Percentiles rank a stretch among this genome's conserved stretches.
These are phyloP conservation scores for Colletotrichum melonis DNA, from an alignment of 2,329 filamentous ascomycete species.

Conservation along the genomic window DNA sequence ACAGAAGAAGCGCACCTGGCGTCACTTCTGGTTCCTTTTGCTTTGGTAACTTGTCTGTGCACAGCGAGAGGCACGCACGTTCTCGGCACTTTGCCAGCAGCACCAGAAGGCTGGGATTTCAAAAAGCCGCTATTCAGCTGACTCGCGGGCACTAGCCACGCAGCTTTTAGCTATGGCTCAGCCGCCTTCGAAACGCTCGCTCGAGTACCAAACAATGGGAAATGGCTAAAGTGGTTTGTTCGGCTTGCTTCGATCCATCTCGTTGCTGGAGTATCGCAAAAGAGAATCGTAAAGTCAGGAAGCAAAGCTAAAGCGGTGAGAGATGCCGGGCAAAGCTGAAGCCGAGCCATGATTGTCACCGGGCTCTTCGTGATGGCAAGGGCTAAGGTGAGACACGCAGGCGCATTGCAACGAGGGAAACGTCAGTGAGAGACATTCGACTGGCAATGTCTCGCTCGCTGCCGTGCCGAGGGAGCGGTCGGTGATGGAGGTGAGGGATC, in stretches of 20 bases:
- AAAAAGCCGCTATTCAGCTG: not conserved
- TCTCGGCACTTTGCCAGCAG: slow-evolving; percentile 19
- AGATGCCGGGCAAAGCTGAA: slow-evolving; percentile 8
- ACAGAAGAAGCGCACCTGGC: not conserved
- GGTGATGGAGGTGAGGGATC: slow-evolving; percentile 22
- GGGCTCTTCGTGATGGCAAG: not conserved
- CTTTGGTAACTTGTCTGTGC: not conserved
- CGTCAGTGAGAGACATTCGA: slow-evolving; percentile 16
- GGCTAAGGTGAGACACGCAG: slow-evolving; percentile 3
- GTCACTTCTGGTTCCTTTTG: not conserved
- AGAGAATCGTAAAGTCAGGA: not conserved
- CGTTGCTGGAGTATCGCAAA: not conserved
- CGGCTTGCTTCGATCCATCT: not conserved
- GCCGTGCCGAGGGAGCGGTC: slow-evolving; percentile 21
- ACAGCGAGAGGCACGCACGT: slow-evolving; percentile 5
- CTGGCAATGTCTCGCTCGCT: slow-evolving; percentile 23
- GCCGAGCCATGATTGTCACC: not conserved
- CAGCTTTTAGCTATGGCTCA: not conserved
- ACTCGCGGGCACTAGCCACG: slow-evolving; percentile 17
- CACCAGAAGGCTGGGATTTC: slow-evolving; percentile 14
- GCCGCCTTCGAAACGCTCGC: slow-evolving; percentile 21
- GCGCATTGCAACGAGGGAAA: slow-evolving; percentile 8
- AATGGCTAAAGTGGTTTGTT: not conserved
- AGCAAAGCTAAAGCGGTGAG: not conserved
- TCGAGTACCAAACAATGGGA: slow-evolving; percentile 1